phyloP scores from a whole-genome alignment of 2,329 filamentous ascomycete species.

The Penicillium sp. region DNA sequence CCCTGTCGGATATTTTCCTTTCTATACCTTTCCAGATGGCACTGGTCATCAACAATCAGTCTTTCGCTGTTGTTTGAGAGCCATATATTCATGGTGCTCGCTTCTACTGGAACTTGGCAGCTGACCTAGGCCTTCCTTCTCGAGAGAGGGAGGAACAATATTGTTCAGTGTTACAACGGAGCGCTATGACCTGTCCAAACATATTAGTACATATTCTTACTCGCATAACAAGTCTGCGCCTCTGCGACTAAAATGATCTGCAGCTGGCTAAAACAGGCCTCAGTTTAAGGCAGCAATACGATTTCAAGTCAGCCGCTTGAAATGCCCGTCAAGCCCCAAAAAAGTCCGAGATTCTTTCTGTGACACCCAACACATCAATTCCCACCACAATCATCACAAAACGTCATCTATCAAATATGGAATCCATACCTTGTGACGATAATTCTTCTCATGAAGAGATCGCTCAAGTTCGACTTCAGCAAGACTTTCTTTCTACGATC shows the following conservation, averaged over 20 bases:
- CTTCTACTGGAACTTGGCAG: neutral
- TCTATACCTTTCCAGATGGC: neutral
- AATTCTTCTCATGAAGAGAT: neutral
- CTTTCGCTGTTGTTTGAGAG: too few relatives aligned
- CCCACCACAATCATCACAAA: neutral
- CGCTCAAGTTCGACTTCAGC: neutral
- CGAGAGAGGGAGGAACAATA: neutral
- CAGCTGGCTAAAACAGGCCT: neutral
- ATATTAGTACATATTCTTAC: neutral
- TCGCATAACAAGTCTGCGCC: neutral
- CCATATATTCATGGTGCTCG: too few relatives aligned
- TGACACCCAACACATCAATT: neutral
- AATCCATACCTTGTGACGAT: neutral
- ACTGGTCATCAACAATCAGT: neutral
- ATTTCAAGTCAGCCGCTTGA: neutral
- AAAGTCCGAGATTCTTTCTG: neutral
- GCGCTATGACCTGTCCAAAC: neutral
- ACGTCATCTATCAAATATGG: neutral
- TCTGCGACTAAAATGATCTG: neutral
- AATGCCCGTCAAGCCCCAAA: neutral
- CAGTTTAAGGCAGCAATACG: neutral
- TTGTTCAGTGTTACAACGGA: neutral
- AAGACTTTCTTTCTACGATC: neutral
- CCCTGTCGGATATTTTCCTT: neutral
- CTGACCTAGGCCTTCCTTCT: neutral